phyloP scores from a whole-genome alignment of 345 rosid species.

The Hevea brasiliensis region DNA sequence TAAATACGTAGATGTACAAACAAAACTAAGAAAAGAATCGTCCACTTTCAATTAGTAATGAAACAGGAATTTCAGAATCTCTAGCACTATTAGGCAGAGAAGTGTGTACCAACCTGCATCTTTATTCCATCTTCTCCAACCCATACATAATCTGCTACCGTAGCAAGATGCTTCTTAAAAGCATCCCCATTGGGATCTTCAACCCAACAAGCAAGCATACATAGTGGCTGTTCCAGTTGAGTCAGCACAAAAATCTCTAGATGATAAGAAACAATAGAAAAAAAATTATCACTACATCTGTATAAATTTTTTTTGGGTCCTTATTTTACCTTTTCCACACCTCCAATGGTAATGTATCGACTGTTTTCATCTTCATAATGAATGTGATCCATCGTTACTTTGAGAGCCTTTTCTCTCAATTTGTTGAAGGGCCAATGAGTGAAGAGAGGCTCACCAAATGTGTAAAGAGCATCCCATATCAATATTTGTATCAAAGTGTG shows the following conservation, averaged over 20 bases:
- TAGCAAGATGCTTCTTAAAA: conserved; percentile 57
- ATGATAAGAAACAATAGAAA: background rate
- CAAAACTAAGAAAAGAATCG: too few relatives aligned
- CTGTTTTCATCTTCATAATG: conserved; percentile 40
- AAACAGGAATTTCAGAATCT: too few relatives aligned
- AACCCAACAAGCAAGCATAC: conserved; percentile 68
- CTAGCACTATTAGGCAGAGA: too few relatives aligned
- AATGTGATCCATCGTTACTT: conserved; percentile 20
- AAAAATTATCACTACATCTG: too few relatives aligned
- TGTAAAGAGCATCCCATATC: conserved; percentile 20
- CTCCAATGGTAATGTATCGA: conserved; percentile 30
- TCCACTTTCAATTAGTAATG: background rate
- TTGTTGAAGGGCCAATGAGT: conserved; percentile 22
- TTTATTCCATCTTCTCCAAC: conserved; percentile 71
- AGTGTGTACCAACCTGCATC: conserved; percentile 37
- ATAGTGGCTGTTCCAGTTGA: conserved; percentile 29
- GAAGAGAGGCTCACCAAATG: conserved; percentile 5
- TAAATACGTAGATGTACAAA: too few relatives aligned
- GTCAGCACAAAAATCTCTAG: background rate
- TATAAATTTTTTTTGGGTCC: too few relatives aligned
- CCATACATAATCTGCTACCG: conserved; percentile 55
- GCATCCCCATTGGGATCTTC: conserved; percentile 55
- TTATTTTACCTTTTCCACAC: conserved; percentile 11
- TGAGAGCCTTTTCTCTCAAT: conserved; percentile 17
- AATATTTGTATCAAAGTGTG: conserved; percentile 17